Conservation (phyloP, 2,329 filamentous ascomycete genomes). For the Aureobasidium namibiae region DNA sequence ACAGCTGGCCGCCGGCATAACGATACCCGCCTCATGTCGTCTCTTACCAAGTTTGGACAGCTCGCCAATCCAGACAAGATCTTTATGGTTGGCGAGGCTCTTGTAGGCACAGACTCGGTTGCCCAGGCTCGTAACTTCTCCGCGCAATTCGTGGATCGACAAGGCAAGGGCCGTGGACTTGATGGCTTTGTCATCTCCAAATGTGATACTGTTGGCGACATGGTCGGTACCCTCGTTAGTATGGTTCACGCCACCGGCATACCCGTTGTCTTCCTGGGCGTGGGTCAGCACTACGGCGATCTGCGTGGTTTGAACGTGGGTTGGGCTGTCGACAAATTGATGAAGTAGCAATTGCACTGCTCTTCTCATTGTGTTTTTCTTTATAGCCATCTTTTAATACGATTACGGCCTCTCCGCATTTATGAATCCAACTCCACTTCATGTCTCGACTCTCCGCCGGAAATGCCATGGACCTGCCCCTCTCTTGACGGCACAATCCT, state of each 20-base stretch:
- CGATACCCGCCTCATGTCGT: slow-evolving; percentile 91
- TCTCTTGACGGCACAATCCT: background rate
- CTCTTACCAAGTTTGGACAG: slow-evolving; percentile 93
- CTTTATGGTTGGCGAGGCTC: slow-evolving; percentile 88
- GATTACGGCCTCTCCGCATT: background rate
- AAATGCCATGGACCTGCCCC: background rate
- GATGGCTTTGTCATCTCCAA: slow-evolving; percentile 99
- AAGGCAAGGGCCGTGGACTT: slow-evolving; percentile 57
- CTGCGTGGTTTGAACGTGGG: slow-evolving; percentile 56
- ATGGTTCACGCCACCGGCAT: slow-evolving; percentile 97
- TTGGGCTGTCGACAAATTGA: slow-evolving; percentile 53
- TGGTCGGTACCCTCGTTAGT: slow-evolving; percentile 91
- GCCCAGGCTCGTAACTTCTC: slow-evolving; percentile 97
- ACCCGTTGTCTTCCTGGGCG: slow-evolving; percentile 84
- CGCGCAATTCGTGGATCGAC: slow-evolving; percentile 56
- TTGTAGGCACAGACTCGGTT: slow-evolving; percentile 92
- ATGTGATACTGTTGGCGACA: slow-evolving; percentile 98
- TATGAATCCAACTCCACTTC: background rate
- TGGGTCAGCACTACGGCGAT: slow-evolving; percentile 61
- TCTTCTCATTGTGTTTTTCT: background rate
- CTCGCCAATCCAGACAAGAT: slow-evolving; percentile 97
- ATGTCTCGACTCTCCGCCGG: background rate
- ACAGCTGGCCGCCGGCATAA: slow-evolving; percentile 94
- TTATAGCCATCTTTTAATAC: background rate
- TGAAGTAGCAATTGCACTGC: slow-evolving; percentile 34